A percentile compares a stretch with the other conserved stretches of the same genome.
Conservation (phyloP, 2,329 filamentous ascomycete genomes). For the Ambrosiella beaveri region DNA sequence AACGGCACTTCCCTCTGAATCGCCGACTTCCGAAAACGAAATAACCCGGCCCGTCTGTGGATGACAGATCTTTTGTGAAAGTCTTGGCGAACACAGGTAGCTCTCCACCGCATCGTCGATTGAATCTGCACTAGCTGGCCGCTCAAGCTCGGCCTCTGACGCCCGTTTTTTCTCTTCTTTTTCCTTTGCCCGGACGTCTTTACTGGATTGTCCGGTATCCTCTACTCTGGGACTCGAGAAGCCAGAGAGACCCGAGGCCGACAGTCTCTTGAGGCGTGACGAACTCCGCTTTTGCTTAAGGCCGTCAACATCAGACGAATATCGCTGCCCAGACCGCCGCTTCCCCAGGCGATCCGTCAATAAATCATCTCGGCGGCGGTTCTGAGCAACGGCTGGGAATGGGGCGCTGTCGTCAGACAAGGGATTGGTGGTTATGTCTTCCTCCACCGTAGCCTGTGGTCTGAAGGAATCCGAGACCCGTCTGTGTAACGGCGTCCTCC, state of each 20-base stretch:
- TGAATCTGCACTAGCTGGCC: constrained; percentile 65
- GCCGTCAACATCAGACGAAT: constrained; percentile 31
- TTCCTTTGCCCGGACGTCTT: neutral
- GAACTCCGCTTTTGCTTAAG: constrained; percentile 35
- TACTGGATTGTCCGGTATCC: neutral
- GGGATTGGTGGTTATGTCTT: neutral
- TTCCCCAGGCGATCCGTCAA: constrained; percentile 23
- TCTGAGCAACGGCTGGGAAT: constrained; percentile 49
- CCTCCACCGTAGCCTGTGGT: neutral
- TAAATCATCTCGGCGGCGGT: constrained; percentile 34
- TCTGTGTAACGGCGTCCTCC: constrained; percentile 2
- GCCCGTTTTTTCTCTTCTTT: constrained; percentile 21
- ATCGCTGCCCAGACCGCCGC: constrained; percentile 29
- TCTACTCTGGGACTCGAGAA: neutral
- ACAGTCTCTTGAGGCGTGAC: constrained; percentile 41
- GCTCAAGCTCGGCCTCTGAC: constrained; percentile 26
- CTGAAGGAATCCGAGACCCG: constrained; percentile 8
- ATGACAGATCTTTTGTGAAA: constrained; percentile 78
- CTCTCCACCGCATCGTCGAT: constrained; percentile 75
- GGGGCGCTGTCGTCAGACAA: constrained; percentile 47
- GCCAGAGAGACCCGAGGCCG: constrained; percentile 18
- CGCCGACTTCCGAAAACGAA: constrained; percentile 91
- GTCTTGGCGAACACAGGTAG: constrained; percentile 64
- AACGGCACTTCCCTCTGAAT: constrained; percentile 76
- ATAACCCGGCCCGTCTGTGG: constrained; percentile 75